Evolutionary conservation across 78 protist species (phyloP), one percentile per base, ranked within the genome.

Genomic region (Bodo saltans): DNA sequence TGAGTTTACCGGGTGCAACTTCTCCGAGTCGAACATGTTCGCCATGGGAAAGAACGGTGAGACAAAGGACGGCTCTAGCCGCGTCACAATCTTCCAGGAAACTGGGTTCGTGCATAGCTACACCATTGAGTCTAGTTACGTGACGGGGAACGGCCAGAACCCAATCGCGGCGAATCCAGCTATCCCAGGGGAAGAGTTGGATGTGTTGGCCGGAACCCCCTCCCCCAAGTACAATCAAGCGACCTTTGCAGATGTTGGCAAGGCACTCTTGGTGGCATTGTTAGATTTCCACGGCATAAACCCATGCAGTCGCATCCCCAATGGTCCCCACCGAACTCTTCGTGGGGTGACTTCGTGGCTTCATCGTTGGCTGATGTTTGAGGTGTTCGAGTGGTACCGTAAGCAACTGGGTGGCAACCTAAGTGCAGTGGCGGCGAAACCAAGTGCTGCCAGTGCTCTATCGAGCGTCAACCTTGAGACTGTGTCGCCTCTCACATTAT

Each of bases 71-170:
- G 81, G 85, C 52, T 75, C 85, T 27, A 21, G 39, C 29, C 37
- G 89, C 26, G 89, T 86, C 12, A 78, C 42, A 25, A 1, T 52
- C 32, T 42, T 12, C 81, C 21, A 0, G 35, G 12, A 21, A 26
- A 69, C 79, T 29, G 74, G 41, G 39, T 4, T 80, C 38, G 35
- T 79, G 28, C 32, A 72, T 29, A 11, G 27, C 53, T 86, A 80
- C 78, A 79, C 89, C 37, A 32, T 86, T 47, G 89, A 86, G 76
- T 38, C 70, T 30, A 71, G n/a, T 34, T 37, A 83, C 42, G 35
- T 32, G n/a, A 67, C n/a, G 32, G 74, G 74, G n/a, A 8, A 8
- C 60, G 60, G n/a, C 17, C 60, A 23, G 8, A 17, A 17, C 60
- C 60, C 60, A 8, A 17, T 47, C 60, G 60, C 60, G 8, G 60